Conservation (phyloP, 371 early-diverging fungal genomes). For the Haplosporangium sp. region DNA sequence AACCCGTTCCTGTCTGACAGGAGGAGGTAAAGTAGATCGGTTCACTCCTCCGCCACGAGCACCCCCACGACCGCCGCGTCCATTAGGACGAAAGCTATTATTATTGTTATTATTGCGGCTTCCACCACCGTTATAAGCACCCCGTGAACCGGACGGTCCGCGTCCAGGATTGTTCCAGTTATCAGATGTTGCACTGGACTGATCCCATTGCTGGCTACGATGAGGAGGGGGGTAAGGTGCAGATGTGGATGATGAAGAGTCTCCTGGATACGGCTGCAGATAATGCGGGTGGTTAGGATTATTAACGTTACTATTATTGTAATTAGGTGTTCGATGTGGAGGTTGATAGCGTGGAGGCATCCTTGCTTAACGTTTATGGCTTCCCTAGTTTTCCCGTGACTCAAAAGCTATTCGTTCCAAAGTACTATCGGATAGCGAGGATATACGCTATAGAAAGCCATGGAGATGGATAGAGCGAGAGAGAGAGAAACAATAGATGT, state of each 20-base stretch:
- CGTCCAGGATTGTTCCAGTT: conserved; percentile 16
- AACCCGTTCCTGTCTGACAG: conserved; percentile 39
- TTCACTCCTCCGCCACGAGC: conserved; percentile 24
- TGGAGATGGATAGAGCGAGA: neutral
- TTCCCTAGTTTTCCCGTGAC: neutral
- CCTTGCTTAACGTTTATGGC: neutral
- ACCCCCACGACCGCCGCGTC: conserved; percentile 20
- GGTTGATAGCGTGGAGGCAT: conserved; percentile 56
- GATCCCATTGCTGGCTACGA: conserved; percentile 34
- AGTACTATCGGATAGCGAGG: neutral
- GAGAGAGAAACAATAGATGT: neutral
- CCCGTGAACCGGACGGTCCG: conserved; percentile 7
- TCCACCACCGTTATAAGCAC: conserved; percentile 8
- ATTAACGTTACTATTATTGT: conserved; percentile 46
- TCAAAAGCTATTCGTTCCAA: conserved; percentile 7
- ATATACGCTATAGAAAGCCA: conserved; percentile 1
- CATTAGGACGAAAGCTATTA: conserved; percentile 14
- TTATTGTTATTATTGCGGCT: conserved; percentile 17
- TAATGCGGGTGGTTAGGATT: conserved; percentile 42
- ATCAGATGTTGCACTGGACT: conserved; percentile 9
- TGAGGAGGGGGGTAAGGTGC: conserved; percentile 30
- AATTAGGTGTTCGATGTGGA: conserved; percentile 29
- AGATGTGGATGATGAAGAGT: conserved; percentile 10
- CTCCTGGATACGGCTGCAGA: conserved; percentile 24
- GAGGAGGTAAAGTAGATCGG: conserved; percentile 17